Evolutionary conservation across 2,329 filamentous ascomycete genomes (phyloP), one percentile per base, ranked within the genome.

Genomic region (Pseudocercospora pini-densiflorae): DNA sequence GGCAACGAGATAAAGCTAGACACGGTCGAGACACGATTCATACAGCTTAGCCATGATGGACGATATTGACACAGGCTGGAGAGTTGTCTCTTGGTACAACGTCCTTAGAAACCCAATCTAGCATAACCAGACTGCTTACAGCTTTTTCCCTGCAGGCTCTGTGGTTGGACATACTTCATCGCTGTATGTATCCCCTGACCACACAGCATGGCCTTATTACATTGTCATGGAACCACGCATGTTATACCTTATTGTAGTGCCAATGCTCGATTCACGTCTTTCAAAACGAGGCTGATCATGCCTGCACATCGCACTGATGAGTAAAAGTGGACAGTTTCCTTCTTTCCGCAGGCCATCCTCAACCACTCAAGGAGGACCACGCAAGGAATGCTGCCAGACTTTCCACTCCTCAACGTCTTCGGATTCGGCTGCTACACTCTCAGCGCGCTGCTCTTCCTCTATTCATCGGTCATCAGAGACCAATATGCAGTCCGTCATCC

Each of bases 291-390:
- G 12, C 49, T 21, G 27, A 29, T 21, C 16, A 23, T 24, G 5
- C 24, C 8, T 55, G 53, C n/a, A 69, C 66, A 63, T 27, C 23
- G 47, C 24, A 23, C 47, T 51, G 47, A 51, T 24, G 6, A 40
- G 47, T 19, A 24, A 31, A 9, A 54, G 51, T 79, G 94, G 94
- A 94, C 92, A 12, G 81, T 90, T 16, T 97, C 93, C 16, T 98
- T 97, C 82, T 98, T 98, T 78, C 94, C 94, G 1, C 95, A 98
- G 77, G 88, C 91, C 6, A 81, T 96, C 67, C 86, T 93, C 69
- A 98, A 97, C 84, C 90, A 85, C 78, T 84, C 83, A 31, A 90
- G 93, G 62, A 87, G 88, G 64, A 91, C 92, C 8, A 97, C 94
- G 4, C 86, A 88, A 21, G 95, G 95, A 47, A 89, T 94, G 4